Percentiles rank a stretch among this genome's conserved stretches.
Conservation (phyloP, 352 stramenopile species). For the Globisporangium barbulae region DNA sequence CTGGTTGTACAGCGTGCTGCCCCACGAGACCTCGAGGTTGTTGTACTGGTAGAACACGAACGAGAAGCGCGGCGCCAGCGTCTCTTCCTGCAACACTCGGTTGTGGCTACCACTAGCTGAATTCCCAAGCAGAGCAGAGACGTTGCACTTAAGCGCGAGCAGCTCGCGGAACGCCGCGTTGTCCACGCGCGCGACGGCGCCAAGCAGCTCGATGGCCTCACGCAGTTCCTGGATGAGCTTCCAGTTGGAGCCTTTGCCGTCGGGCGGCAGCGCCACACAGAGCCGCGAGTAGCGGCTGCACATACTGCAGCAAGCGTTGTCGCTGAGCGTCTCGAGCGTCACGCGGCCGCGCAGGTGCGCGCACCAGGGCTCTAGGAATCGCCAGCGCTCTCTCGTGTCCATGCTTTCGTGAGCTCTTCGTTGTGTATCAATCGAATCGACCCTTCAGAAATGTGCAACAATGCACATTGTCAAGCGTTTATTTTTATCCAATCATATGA, state of each 20-base stretch:
- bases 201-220: conserved; percentile 13
- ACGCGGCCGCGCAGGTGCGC: conserved; percentile 9
- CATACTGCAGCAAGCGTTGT: not conserved
- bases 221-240: conserved; percentile 10
- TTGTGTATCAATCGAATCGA: conserved; percentile 1
- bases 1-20: conserved; percentile 16
- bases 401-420: not conserved
- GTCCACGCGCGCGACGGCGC: conserved; percentile 11
- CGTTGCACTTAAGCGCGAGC: conserved; percentile 5
- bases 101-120: not conserved
- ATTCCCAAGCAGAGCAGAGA: not conserved
- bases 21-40: conserved; percentile 19
- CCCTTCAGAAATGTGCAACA: not conserved
- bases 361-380: conserved; percentile 12
- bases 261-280: conserved; percentile 4
- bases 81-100: not conserved
- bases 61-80: conserved; percentile 8
- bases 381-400: conserved; percentile 20
- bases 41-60: conserved; percentile 15
- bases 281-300: conserved; percentile 6
- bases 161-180: conserved; percentile 5
- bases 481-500: not conserved
- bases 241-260: conserved; percentile 13
- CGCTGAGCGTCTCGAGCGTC: conserved; percentile 2
- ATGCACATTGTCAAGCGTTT: not conserved